Evolutionary conservation across 306 rosid genomes (phyloP), one percentile per base, ranked within the genome.

Genomic region (Rosa persica): DNA sequence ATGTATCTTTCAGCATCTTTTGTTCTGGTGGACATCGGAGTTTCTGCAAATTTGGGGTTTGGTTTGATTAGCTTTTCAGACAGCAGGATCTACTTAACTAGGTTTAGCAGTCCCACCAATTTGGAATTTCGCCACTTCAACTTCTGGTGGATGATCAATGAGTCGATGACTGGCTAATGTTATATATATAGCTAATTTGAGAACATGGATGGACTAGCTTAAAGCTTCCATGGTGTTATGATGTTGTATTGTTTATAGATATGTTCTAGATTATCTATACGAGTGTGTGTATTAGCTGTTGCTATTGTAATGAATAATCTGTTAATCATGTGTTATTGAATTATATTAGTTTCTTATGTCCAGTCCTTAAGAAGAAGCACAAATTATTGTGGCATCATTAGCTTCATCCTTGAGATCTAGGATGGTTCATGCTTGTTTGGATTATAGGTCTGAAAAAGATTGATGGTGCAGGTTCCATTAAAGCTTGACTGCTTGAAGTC

Each of bases 141-240:
- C 86, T 66, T 73, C 58, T 78, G 81, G 77, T 86, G 84, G 83
- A 85, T 85, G 78, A 78, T 76, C 90, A 57, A 84, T 81, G 83
- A 81, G 85, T 78, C 42, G 74, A 81, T 82, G 77, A 80, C 81
- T 88, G 77, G 81, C 89, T 83, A 90, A 85, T 93, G 87, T 81
- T 76, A 83, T 82, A 75, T 79, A 74, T 85, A 78, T 87, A 79
- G 85, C 92, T 92, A 89, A 88, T 90, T 86, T 80, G 83, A 86
- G 85, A 87, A 82, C 86, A 82, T 80, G 84, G 89, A 85, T 85
- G 85, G 78, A 84, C 83, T 15, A 65, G 70, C 70, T 65, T 17
- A 16, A 86, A 86, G 80, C 85, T 80, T 83, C 86, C 89, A 80
- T 81, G 88, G 80, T 85, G 75, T 83, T 80, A 85, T 81, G 83